Base-by-base conservation (phyloP, 2,329 filamentous ascomycete species). In the Colletotrichum sojae region DNA sequence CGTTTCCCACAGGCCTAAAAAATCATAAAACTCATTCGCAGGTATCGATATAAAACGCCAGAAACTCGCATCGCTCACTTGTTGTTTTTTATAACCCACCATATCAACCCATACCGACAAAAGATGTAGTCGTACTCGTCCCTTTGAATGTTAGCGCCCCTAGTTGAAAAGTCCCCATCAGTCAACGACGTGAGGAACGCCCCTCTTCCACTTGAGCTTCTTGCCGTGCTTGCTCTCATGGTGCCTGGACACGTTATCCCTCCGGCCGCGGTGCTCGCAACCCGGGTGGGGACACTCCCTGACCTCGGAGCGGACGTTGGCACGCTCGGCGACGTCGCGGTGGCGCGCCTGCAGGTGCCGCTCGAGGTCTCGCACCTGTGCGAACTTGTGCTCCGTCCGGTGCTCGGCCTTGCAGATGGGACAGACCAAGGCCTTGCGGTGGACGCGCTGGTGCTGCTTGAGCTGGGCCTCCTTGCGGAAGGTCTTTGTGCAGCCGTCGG, bases 401-500 rank as follows among this genome's bases (percentile, higher is more conserved):
- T 39, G 56, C 46, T 71, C 67, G 66, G 61, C 57, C 45, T 61
- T 56, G 65, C 71, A 72, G 49, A 71, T 71, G n/a, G 39, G 43
- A 65, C 71, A 72, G 18, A 63, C 55, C n/a, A 72, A 65, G 9
- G 64, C 54, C 65, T 72, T 72, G 45, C 66, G 63, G 65, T 72
- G 71, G 61, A 72, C 71, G 45, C 71, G 71, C 53, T 71, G 71
- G 53, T 72, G 71, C 69, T 72, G 71, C 68, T 71, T 72, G 16
- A 69, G 61, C 66, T 71, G 71, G 27, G 63, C 66, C 49, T 72
- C 69, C 59, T 72, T 72, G 39, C 61, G 64, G 64, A 72, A 72
- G 27, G 71, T 54, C 64, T 72, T 71, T 22, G 57, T 56, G 64
- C 71, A 72, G 64, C 15, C 62, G 57, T 72, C 69, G 45, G 65